Evolutionary conservation across 192 early-diverging fungal species (phyloP).

Genomic region (Coemansia sp.): DNA sequence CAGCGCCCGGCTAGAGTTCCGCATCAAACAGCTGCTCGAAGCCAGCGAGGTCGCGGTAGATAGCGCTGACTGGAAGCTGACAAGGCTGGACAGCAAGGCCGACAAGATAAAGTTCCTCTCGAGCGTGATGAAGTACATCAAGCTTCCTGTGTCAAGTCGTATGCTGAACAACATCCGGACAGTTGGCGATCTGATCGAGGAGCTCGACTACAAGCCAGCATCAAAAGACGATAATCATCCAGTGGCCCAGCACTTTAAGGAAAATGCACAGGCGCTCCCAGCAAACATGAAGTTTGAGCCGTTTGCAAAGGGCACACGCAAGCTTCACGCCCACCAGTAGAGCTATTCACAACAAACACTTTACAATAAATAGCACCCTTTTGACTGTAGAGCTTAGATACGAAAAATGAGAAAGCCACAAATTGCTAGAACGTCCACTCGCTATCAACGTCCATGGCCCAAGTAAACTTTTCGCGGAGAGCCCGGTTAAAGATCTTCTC

Average conservation of each 20-base stretch:
- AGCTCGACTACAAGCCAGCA: slow-evolving; percentile 32
- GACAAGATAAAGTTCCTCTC: slow-evolving; percentile 46
- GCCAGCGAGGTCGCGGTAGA: slow-evolving; percentile 16
- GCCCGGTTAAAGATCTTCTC: slow-evolving; percentile 92
- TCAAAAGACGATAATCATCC: slow-evolving; percentile 41
- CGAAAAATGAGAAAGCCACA: slow-evolving; percentile 1
- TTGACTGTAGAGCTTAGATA: not conserved
- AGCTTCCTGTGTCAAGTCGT: slow-evolving; percentile 33
- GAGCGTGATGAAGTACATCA: slow-evolving; percentile 27
- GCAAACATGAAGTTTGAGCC: slow-evolving; percentile 54
- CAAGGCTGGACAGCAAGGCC: slow-evolving; percentile 19
- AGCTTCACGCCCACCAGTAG: slow-evolving; percentile 40
- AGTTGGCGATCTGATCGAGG: slow-evolving; percentile 34
- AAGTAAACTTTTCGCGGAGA: slow-evolving; percentile 93
- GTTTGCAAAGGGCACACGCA: slow-evolving; percentile 36
- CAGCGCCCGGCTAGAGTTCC: slow-evolving; percentile 11
- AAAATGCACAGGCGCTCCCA: slow-evolving; percentile 24
- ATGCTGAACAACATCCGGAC: slow-evolving; percentile 48
- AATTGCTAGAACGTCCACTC: slow-evolving; percentile 58
- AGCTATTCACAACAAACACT: not conserved
- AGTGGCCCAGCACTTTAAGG: slow-evolving; percentile 36
- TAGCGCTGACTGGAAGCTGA: slow-evolving; percentile 36
- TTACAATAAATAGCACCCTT: not conserved
- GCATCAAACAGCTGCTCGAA: slow-evolving; percentile 12
- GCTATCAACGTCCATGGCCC: slow-evolving; percentile 78